These are phyloP conservation scores for Lipomyces yamanashiensis DNA, from an alignment of 805 yeast species.

Conservation along the genomic window DNA sequence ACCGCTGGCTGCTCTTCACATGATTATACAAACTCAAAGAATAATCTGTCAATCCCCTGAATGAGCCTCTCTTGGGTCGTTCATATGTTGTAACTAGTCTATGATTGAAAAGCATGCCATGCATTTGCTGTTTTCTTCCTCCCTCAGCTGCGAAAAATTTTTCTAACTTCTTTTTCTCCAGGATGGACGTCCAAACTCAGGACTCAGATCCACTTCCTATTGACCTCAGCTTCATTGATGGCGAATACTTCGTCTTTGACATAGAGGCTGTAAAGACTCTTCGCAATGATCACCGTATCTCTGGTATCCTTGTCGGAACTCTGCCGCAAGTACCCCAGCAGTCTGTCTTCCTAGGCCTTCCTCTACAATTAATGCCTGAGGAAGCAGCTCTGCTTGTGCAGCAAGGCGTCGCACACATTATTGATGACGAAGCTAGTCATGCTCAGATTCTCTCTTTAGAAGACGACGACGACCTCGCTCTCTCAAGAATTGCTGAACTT, in stretches of 20 bases:
- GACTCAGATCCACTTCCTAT: neutral
- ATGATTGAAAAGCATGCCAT: neutral
- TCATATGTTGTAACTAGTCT: constrained; percentile 28
- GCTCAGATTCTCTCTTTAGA: neutral
- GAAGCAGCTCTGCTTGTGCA: constrained; percentile 70
- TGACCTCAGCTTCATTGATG: constrained; percentile 28
- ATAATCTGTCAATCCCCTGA: constrained; percentile 43
- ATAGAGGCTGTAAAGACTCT: constrained; percentile 53
- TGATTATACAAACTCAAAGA: constrained; percentile 34
- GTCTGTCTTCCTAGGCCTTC: constrained; percentile 82
- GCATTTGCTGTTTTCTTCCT: constrained; percentile 5
- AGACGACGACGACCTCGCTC: constrained; percentile 13
- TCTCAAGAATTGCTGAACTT: constrained; percentile 1
- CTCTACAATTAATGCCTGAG: constrained; percentile 71
- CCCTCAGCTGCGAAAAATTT: neutral
- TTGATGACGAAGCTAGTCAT: constrained; percentile 49
- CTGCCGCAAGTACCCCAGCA: constrained; percentile 92
- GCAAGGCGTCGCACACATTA: constrained; percentile 45
- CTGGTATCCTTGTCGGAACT: constrained; percentile 83
- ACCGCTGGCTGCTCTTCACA: constrained; percentile 12
- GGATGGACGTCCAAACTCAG: neutral
- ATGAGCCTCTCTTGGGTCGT: constrained; percentile 9
- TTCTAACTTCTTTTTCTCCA: neutral
- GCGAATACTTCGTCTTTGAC: constrained; percentile 36
- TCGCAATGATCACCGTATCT: constrained; percentile 62